phyloP scores from a whole-genome alignment of 495 filamentous ascomycete species.

The Xylaria scruposa region DNA sequence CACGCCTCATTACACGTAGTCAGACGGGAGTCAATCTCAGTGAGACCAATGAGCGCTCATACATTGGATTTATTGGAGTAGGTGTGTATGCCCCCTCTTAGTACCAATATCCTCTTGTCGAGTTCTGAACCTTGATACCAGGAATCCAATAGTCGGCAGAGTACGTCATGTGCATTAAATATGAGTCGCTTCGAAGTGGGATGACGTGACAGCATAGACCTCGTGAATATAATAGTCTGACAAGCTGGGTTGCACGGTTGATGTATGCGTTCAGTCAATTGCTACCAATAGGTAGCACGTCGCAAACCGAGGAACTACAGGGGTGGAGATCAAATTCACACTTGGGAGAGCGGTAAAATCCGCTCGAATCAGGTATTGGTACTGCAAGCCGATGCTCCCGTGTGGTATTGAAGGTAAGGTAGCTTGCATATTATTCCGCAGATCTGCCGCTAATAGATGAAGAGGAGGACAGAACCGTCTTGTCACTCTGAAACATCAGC shows the following conservation, averaged over 20 bases:
- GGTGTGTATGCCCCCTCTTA: slow-evolving; percentile 28
- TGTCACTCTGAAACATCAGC: no score
- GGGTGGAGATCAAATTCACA: background rate
- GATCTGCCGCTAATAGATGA: background rate
- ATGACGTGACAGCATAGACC: background rate
- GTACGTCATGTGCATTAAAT: background rate
- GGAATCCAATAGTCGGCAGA: background rate
- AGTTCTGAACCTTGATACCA: background rate
- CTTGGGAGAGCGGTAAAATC: background rate
- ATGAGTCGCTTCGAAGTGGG: background rate
- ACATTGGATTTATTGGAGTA: no score
- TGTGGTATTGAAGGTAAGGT: background rate
- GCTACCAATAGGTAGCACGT: background rate
- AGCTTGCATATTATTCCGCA: background rate
- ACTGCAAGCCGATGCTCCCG: background rate
- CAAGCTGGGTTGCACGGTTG: background rate
- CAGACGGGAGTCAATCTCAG: background rate
- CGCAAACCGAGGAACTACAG: background rate
- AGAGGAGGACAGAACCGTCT: background rate
- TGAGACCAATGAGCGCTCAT: background rate
- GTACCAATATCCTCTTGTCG: background rate
- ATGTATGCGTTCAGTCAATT: background rate
- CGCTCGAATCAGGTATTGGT: background rate
- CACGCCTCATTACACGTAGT: background rate
- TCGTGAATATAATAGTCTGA: background rate